Conservation (phyloP, 2,329 filamentous ascomycete genomes). For the Leptographium procerum region DNA sequence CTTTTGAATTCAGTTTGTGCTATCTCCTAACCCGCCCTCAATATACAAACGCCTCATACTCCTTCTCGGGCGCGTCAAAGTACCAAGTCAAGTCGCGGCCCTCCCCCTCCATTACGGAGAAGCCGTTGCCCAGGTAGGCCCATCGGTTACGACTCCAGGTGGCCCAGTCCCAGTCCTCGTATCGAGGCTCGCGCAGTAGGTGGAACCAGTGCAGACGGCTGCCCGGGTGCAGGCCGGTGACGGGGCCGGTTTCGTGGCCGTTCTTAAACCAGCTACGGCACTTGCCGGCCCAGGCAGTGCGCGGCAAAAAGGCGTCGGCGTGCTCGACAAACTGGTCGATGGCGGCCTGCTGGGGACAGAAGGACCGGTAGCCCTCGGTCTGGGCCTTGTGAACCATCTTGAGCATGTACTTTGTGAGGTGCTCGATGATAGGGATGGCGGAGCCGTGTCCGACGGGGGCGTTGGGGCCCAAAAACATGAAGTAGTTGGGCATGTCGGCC, state of each 20-base stretch:
- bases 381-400: constrained; percentile 2
- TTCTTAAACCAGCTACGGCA: constrained; percentile 20
- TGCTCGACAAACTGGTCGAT: constrained; percentile 18
- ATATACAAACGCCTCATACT: constrained; percentile 30
- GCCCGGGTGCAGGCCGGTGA: constrained; percentile 11
- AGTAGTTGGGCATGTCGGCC: constrained; percentile 12
- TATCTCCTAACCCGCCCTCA: too few species aligned
- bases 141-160: constrained; percentile 26
- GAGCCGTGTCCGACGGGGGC: constrained; percentile 5
- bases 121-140: constrained; percentile 36
- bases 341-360: constrained; percentile 6
- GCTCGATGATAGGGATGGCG: constrained; percentile 5
- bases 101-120: constrained; percentile 29
- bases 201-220: constrained; percentile 13
- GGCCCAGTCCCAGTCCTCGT: constrained; percentile 11
- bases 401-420: constrained; percentile 5
- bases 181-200: constrained; percentile 6
- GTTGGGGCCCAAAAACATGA: constrained; percentile 7
- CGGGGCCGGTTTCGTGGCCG: constrained; percentile 7
- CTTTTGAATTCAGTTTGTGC: too few species aligned
- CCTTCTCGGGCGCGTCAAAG: constrained; percentile 35
- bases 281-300: constrained; percentile 18
- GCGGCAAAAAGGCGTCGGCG: constrained; percentile 19
- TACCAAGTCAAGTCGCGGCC: constrained; percentile 29
- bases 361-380: background rate